Conservation (phyloP, 106 monocot genomes). For the Phalaenopsis aphrodite region DNA sequence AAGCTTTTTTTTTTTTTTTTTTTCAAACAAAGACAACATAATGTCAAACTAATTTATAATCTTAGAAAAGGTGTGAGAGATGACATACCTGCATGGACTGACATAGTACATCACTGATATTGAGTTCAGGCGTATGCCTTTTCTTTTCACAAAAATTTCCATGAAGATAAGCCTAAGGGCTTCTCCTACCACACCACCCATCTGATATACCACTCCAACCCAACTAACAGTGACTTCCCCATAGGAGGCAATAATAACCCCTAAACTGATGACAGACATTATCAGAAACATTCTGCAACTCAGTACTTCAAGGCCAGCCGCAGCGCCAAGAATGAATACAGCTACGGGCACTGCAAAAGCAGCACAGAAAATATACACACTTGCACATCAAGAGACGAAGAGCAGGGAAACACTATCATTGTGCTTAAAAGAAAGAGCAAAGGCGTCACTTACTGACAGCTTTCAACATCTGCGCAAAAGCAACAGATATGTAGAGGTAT, state of each 20-base stretch:
- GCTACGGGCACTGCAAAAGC: slow-evolving; percentile 87
- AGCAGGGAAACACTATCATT: neutral
- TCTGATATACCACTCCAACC: slow-evolving; percentile 96
- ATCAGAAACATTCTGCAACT: slow-evolving; percentile 75
- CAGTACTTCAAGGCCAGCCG: slow-evolving; percentile 72
- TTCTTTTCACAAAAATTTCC: slow-evolving; percentile 91
- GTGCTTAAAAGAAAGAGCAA: neutral
- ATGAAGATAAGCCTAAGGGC: slow-evolving; percentile 87
- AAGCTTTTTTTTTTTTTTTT: neutral
- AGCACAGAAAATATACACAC: slow-evolving; percentile 2
- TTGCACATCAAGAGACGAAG: slow-evolving; percentile 4
- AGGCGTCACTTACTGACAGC: slow-evolving; percentile 64
- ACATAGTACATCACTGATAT: slow-evolving; percentile 98
- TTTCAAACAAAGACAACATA: neutral
- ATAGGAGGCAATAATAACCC: slow-evolving; percentile 88
- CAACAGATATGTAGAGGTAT: slow-evolving; percentile 96
- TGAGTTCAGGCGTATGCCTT: slow-evolving; percentile 73
- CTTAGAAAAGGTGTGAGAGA: neutral
- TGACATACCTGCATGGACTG: slow-evolving; percentile 89
- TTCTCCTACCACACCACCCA: slow-evolving; percentile 97
- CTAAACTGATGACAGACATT: slow-evolving; percentile 85
- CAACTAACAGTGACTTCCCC: slow-evolving; percentile 86
- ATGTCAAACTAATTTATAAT: neutral
- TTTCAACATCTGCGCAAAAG: slow-evolving; percentile 99
- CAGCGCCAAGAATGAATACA: slow-evolving; percentile 81